phyloP scores from a whole-genome alignment of 805 yeast genomes.

The Monosporozyma siamensis region DNA sequence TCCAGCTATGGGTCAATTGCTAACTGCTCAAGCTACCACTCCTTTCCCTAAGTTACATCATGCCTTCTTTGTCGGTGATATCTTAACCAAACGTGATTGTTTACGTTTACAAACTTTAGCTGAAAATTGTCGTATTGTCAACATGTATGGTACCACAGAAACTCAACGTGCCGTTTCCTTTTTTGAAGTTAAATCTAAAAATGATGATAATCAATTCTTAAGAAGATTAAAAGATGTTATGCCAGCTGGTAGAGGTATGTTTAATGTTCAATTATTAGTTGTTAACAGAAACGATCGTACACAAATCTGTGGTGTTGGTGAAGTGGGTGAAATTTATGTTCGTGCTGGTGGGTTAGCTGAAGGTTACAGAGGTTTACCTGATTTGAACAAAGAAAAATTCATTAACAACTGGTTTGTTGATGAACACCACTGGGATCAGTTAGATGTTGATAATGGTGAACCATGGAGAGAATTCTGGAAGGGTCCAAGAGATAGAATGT shows the following conservation, averaged over 20 bases:
- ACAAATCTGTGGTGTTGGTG: slow-evolving; percentile 96
- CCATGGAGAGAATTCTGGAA: slow-evolving; percentile 74
- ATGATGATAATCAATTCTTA: slow-evolving; percentile 61
- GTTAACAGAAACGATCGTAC: slow-evolving; percentile 84
- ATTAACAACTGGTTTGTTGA: slow-evolving; percentile 85
- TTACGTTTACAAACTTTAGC: slow-evolving; percentile 86
- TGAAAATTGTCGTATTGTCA: slow-evolving; percentile 78
- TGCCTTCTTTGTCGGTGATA: slow-evolving; percentile 98
- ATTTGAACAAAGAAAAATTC: slow-evolving; percentile 78
- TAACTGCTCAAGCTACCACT: slow-evolving; percentile 90
- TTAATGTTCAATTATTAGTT: slow-evolving; percentile 85
- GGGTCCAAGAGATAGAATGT: slow-evolving; percentile 92
- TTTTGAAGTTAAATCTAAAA: slow-evolving; percentile 74
- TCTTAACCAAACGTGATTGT: slow-evolving; percentile 94
- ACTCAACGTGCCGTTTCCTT: slow-evolving; percentile 97
- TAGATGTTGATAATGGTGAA: slow-evolving; percentile 42
- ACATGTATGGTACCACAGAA: slow-evolving; percentile 99
- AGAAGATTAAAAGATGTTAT: slow-evolving; percentile 84
- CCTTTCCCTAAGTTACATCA: slow-evolving; percentile 81
- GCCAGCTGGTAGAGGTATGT: slow-evolving; percentile 99
- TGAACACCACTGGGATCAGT: slow-evolving; percentile 49
- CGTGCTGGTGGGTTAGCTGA: slow-evolving; percentile 98
- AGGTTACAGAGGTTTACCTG: slow-evolving; percentile 89
- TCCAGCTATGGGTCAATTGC: slow-evolving; percentile 98
- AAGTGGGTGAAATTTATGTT: slow-evolving; percentile 96